Evolutionary conservation across 2,329 filamentous ascomycete genomes (phyloP).

Genomic region (Orbilia quercus): DNA sequence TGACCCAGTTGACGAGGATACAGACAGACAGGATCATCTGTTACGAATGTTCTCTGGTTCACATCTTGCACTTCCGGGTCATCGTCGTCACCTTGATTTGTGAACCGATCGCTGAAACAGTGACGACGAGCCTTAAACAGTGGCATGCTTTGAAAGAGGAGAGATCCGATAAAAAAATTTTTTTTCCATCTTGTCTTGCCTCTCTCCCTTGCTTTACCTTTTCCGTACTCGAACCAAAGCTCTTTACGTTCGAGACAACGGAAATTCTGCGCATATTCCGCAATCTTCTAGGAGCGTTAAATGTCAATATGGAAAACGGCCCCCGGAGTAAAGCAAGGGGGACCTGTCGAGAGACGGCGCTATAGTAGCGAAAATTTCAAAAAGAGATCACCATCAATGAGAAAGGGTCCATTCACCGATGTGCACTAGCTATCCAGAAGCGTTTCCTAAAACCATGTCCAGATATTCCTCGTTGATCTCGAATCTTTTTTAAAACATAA

Average conservation of each 20-base stretch:
- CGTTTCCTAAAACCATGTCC: slow-evolving; percentile 1
- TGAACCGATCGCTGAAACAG: too few species aligned
- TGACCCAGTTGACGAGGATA: slow-evolving; percentile 6
- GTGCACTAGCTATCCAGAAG: not conserved
- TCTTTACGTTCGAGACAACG: not conserved
- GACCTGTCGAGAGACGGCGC: slow-evolving; percentile 1
- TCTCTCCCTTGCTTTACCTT: slow-evolving; percentile 7
- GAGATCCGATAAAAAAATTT: slow-evolving; percentile 1
- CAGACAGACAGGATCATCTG: slow-evolving; percentile 15
- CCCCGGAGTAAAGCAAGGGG: slow-evolving; percentile 32
- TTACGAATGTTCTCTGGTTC: not conserved
- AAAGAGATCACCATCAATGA: slow-evolving; percentile 16
- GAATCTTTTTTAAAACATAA: slow-evolving; percentile 8
- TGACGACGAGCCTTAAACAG: not conserved
- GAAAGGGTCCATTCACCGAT: slow-evolving; percentile 17
- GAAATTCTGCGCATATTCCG: slow-evolving; percentile 17
- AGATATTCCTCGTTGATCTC: slow-evolving; percentile 9
- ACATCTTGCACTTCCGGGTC: not conserved
- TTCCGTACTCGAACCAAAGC: slow-evolving; percentile 1
- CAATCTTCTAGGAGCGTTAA: slow-evolving; percentile 39
- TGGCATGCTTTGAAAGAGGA: slow-evolving; percentile 1
- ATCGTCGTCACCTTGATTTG: slow-evolving; percentile 3
- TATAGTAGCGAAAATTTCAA: slow-evolving; percentile 34
- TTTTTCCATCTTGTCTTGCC: slow-evolving; percentile 10
- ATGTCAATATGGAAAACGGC: slow-evolving; percentile 41